Base-by-base conservation (phyloP, 345 rosid species). In the Conringia planisiliqua region DNA sequence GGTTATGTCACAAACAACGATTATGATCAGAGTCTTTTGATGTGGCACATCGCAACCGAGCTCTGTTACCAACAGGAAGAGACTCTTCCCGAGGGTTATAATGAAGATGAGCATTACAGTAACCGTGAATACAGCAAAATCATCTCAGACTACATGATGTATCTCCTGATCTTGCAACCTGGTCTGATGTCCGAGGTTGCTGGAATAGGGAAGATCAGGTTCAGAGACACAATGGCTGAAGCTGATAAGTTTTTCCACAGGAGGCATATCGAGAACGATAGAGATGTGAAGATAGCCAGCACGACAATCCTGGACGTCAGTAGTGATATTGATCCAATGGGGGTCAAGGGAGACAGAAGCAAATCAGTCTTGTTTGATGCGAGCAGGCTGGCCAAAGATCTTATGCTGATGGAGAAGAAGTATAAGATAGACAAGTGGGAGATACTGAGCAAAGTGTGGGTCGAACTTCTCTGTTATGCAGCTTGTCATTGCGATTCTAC, bases 11-110 rank as follows among this genome's bases (percentile, higher is more conserved):
- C 62, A 10, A 55, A 79, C 1, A 44, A 77, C 2, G 80, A 66
- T 26, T 83, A 81, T 27, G 88, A 85, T 38, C 83, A 85, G 66
- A 76, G 81, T 74, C 71, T 85, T 27, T 68, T 83, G 12, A 29
- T 79, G 35, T 83, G 90, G 89, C 93, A 89, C 68, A 74, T 89
- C 1, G 90, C 93, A 1, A 88, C 93, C 0, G 88, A 86, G 67
- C 79, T 89, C 36, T 64, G 85, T 62, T 86, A 80, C 85, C 62
- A 81, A 10, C 32, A 39, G 1, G 27, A 51, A 0, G 78, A 68
- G 1, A 16, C 35, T 1, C n/a, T 6, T 4, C 1, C 36, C 0
- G 4, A 40, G 24, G 9, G 10, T 2, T 0, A 30, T 12, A 10
- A 42, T 16, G 17, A 69, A 2, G 0, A 0, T n/a, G 0, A 32